Evolutionary conservation across 1,139 yeast species (phyloP).

Genomic region (Eremothecium gossypii): DNA sequence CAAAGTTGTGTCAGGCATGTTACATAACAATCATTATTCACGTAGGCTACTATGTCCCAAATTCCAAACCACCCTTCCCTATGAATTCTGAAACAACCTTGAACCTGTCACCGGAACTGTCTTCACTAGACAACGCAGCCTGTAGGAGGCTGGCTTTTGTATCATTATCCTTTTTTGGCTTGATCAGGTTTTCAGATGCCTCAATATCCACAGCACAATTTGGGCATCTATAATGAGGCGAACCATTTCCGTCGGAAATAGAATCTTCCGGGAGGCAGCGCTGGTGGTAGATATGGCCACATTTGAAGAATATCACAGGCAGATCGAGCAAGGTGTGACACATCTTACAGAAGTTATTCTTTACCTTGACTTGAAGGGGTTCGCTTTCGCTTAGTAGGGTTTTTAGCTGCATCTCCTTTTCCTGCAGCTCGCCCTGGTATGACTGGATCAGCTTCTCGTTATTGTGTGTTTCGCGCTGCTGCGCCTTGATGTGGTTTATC

Average conservation of each 20-base stretch:
- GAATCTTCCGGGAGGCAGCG: constrained; percentile 54
- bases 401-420: constrained; percentile 44
- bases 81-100: constrained; percentile 70
- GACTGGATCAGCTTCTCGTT: constrained; percentile 59
- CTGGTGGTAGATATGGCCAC: constrained; percentile 82
- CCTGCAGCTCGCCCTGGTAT: constrained; percentile 58
- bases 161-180: constrained; percentile 52
- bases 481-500: constrained; percentile 50
- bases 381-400: constrained; percentile 35
- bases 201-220: constrained; percentile 62
- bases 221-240: constrained; percentile 46
- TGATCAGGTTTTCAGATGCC: constrained; percentile 49
- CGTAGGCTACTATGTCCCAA: not conserved
- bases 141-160: constrained; percentile 58
- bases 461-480: constrained; percentile 57
- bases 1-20: not conserved
- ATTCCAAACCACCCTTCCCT: constrained; percentile 79
- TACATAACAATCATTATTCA: not conserved
- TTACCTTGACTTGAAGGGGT: constrained; percentile 51
- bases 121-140: constrained; percentile 47
- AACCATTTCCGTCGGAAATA: constrained; percentile 4
- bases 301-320: constrained; percentile 78
- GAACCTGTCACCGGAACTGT: constrained; percentile 45
- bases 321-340: constrained; percentile 65
- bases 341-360: constrained; percentile 59